Conservation (phyloP, 768 basidiomycete species). For the Flagelloscypha sp. region DNA sequence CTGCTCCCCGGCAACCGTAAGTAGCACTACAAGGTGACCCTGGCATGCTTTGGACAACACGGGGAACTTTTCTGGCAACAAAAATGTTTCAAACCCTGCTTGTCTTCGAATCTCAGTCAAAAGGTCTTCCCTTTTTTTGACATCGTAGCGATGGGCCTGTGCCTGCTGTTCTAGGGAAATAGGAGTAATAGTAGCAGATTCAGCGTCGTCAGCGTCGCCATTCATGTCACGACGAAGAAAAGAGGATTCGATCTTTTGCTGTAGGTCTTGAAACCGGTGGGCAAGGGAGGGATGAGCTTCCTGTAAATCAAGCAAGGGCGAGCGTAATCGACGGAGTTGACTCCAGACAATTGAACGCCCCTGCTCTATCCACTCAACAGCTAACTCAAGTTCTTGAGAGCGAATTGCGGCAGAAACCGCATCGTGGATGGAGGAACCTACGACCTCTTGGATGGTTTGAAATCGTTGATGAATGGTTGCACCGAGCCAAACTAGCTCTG, state of each 20-base stretch:
- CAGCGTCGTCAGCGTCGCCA: no score
- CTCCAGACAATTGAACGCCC: slow-evolving; percentile 11
- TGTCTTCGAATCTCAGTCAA: slow-evolving; percentile 6
- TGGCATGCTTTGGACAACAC: no score
- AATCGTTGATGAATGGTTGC: background rate
- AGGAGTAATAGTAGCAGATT: no score
- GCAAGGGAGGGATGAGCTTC: slow-evolving; percentile 3
- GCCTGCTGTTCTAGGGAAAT: no score
- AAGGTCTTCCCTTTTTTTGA: background rate
- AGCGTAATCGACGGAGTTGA: slow-evolving; percentile 7
- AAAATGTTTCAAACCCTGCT: slow-evolving; percentile 12
- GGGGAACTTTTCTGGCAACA: slow-evolving; percentile 11
- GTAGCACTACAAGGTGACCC: no score
- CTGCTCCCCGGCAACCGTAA: no score
- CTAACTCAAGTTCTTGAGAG: slow-evolving; percentile 1
- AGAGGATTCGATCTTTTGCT: no score
- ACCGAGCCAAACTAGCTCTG: background rate
- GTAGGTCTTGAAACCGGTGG: background rate
- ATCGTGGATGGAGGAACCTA: background rate
- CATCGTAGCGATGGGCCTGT: background rate
- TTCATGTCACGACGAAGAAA: no score
- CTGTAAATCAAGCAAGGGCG: background rate
- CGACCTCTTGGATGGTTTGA: background rate
- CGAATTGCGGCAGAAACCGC: slow-evolving; percentile 7
- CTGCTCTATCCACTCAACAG: slow-evolving; percentile 10